Conservation (phyloP, 306 rosid species). For the Glycine tomentella region DNA sequence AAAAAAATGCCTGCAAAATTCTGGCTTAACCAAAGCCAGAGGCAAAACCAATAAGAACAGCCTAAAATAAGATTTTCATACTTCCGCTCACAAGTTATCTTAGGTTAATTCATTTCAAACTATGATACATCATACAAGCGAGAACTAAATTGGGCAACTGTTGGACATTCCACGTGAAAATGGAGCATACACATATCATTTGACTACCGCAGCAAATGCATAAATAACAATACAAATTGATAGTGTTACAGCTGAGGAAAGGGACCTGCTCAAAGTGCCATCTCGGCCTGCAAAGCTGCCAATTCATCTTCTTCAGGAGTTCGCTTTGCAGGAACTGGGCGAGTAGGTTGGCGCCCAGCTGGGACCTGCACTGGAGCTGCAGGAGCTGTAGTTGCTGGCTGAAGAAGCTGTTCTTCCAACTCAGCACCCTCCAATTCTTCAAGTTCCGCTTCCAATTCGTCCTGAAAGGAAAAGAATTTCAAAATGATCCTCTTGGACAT, state of each 20-base stretch:
- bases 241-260: constrained; percentile 45
- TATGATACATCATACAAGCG: neutral
- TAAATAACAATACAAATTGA: neutral
- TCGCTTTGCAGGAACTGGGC: constrained; percentile 72
- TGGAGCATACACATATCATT: constrained; percentile 40
- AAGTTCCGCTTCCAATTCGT: constrained; percentile 95
- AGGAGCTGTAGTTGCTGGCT: constrained; percentile 91
- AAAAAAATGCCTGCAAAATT: constrained; percentile 56
- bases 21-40: constrained; percentile 43
- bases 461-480: constrained; percentile 60
- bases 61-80: constrained; percentile 5
- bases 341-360: constrained; percentile 78
- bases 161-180: constrained; percentile 33
- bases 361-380: constrained; percentile 88
- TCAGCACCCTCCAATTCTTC: constrained; percentile 98
- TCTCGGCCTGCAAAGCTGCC: constrained; percentile 98
- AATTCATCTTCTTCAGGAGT: constrained; percentile 95
- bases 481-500: constrained; percentile 32
- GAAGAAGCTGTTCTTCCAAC: constrained; percentile 97
- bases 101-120: neutral
- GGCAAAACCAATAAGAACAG: constrained; percentile 25
- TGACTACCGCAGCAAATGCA: constrained; percentile 29
- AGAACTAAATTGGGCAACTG: constrained; percentile 1
- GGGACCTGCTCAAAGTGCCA: constrained; percentile 88
- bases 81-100: neutral